Evolutionary conservation across 2,329 filamentous ascomycete species (phyloP).

Genomic region (Fusarium tanahbumbuense): DNA sequence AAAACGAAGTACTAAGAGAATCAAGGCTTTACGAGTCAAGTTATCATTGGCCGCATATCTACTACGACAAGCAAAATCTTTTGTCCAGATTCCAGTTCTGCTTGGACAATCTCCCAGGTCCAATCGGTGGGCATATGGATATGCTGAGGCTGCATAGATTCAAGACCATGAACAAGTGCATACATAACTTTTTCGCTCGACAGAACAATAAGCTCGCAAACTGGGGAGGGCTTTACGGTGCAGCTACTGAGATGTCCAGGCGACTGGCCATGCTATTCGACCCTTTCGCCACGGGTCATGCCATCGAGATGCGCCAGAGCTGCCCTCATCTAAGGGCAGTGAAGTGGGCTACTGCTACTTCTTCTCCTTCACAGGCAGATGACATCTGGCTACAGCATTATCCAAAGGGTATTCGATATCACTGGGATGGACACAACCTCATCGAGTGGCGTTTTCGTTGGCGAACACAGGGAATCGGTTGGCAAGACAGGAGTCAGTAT

Average conservation of each 20-base stretch:
- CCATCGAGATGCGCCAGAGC: neutral
- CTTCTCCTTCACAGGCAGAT: neutral
- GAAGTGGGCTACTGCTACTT: neutral
- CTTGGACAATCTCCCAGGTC: conserved; percentile 12
- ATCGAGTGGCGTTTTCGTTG: neutral
- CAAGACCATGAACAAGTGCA: conserved; percentile 3
- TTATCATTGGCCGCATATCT: neutral
- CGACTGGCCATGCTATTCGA: conserved; percentile 8
- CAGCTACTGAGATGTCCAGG: neutral
- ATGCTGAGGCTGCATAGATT: conserved; percentile 32
- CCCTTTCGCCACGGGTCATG: neutral
- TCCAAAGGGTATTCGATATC: conserved; percentile 20
- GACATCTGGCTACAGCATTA: conserved; percentile 13
- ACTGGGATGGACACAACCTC: neutral
- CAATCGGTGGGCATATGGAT: conserved; percentile 11
- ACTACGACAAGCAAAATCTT: conserved; percentile 3
- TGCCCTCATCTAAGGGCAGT: conserved; percentile 15
- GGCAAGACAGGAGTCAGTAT: neutral
- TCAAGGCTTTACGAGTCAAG: fast-evolving
- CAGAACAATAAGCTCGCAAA: neutral
- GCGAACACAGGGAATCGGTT: neutral
- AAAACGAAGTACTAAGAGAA: too few species aligned
- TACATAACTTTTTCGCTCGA: neutral
- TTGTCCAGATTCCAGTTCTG: conserved; percentile 5
- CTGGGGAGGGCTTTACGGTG: neutral